Conservation (phyloP, 2,329 filamentous ascomycete genomes). For the Pseudocercospora musae region DNA sequence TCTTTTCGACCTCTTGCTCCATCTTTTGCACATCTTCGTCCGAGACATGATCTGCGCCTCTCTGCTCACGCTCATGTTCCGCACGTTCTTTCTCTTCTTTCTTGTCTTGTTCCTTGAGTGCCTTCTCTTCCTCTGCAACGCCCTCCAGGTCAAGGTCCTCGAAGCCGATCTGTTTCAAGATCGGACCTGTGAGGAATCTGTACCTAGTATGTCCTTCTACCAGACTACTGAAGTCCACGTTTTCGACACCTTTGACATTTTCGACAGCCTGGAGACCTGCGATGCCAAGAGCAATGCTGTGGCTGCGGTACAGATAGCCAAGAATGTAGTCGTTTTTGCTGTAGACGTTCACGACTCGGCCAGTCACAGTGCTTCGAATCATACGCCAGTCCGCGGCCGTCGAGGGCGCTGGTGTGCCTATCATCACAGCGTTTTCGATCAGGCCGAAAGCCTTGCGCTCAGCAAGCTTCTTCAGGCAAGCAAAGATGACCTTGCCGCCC, state of each 20-base stretch:
- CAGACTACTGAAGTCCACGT: conserved; percentile 51
- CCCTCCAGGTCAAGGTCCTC: conserved; percentile 49
- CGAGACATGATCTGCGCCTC: conserved; percentile 30
- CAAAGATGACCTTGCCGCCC: conserved; percentile 64
- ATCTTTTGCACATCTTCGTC: conserved; percentile 36
- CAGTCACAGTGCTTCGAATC: conserved; percentile 74
- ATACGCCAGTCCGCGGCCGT: conserved; percentile 69
- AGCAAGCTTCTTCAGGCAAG: conserved; percentile 72
- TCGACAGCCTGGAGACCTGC: conserved; percentile 75
- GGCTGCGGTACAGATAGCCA: conserved; percentile 81
- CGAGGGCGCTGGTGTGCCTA: conserved; percentile 76
- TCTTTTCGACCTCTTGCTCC: conserved; percentile 43
- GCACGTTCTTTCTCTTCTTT: conserved; percentile 35
- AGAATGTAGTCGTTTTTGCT: conserved; percentile 85
- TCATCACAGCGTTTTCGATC: conserved; percentile 76
- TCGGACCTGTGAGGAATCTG: conserved; percentile 49
- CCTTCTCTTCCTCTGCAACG: conserved; percentile 47
- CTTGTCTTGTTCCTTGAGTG: conserved; percentile 38
- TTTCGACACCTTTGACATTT: conserved; percentile 63
- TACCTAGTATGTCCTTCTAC: conserved; percentile 53
- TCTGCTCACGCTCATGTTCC: conserved; percentile 27
- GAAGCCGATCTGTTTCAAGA: conserved; percentile 53
- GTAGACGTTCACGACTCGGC: conserved; percentile 82
- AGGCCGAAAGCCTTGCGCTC: conserved; percentile 78
- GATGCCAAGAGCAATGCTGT: conserved; percentile 76